Evolutionary conservation across 345 rosid genomes (phyloP).

Genomic region (Microcos paniculata): DNA sequence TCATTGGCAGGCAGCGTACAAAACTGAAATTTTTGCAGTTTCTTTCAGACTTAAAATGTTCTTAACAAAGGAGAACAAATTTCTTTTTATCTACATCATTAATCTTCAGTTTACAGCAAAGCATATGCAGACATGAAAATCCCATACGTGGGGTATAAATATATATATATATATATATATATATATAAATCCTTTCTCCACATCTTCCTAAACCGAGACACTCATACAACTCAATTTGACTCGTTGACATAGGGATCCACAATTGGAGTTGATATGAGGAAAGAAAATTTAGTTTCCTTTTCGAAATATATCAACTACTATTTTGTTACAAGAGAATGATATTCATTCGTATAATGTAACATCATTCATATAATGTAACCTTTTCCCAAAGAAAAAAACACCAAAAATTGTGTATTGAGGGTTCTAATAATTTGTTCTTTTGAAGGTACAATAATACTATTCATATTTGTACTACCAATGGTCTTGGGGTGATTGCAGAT

Average conservation of each 20-base stretch:
- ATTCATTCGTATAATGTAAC: no score
- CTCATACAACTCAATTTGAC: neutral
- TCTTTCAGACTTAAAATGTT: neutral
- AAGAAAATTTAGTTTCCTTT: neutral
- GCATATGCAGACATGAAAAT: conserved; percentile 13
- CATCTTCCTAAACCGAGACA: conserved; percentile 9
- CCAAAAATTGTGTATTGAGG: neutral
- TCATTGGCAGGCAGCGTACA: conserved; percentile 15
- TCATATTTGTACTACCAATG: neutral
- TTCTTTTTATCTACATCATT: neutral
- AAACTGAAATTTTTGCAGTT: conserved; percentile 35
- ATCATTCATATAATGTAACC: neutral
- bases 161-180: no score
- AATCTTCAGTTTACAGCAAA: conserved; percentile 21
- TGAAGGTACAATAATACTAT: neutral
- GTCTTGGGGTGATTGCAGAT: neutral
- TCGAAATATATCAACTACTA: neutral
- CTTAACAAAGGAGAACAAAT: conserved; percentile 3
- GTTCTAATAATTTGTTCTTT: neutral
- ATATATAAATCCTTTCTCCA: neutral
- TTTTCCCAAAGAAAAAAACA: neutral
- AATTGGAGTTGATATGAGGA: neutral
- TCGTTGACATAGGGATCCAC: neutral
- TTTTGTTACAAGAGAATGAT: no score
- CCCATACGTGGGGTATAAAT: conserved; percentile 8